A percentile compares a stretch with the other conserved stretches of the same genome.
These are phyloP conservation scores for Aspergillus neoniger DNA, from an alignment of 2,329 filamentous ascomycete species.

Conservation along the genomic window DNA sequence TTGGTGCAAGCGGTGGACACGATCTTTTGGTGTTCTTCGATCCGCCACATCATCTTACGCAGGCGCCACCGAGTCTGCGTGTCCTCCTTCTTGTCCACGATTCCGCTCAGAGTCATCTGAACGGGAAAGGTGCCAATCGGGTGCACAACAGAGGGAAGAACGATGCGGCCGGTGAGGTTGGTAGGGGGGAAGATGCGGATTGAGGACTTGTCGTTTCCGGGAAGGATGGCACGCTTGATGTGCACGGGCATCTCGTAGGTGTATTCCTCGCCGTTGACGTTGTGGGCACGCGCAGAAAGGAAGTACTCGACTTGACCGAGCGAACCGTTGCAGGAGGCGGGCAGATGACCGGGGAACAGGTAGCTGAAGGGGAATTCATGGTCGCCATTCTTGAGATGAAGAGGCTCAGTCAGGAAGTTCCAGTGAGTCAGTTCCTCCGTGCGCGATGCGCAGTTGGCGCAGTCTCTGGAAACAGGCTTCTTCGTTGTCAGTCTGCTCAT, in stretches of 20 bases:
- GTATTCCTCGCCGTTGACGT: conserved; percentile 62
- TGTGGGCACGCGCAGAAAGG: conserved; percentile 67
- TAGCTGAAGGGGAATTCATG: conserved; percentile 89
- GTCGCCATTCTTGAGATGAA: conserved; percentile 52
- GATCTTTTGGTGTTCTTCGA: conserved; percentile 83
- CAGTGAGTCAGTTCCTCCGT: conserved; percentile 75
- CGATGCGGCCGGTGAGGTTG: conserved; percentile 82
- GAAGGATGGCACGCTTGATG: conserved; percentile 76
- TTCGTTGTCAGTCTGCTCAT: conserved; percentile 72
- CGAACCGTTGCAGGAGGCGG: conserved; percentile 74
- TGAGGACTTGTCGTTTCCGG: conserved; percentile 80
- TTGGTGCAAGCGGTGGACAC: conserved; percentile 77
- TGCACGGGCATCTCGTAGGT: conserved; percentile 68
- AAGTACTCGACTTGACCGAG: conserved; percentile 76
- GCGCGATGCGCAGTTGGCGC: conserved; percentile 72
- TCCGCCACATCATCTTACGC: conserved; percentile 87
- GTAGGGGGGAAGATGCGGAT: conserved; percentile 95
- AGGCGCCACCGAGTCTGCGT: conserved; percentile 83
- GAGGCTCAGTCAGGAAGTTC: conserved; percentile 67
- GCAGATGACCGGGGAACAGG: conserved; percentile 80
- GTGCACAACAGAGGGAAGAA: conserved; percentile 80
- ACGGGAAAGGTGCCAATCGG: conserved; percentile 81
- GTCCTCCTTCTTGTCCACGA: conserved; percentile 69
- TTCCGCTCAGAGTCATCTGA: conserved; percentile 79
- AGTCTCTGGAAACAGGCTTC: conserved; percentile 78